Conservation (phyloP, 2,329 filamentous ascomycete genomes). For the Microdochium bolleyi region DNA sequence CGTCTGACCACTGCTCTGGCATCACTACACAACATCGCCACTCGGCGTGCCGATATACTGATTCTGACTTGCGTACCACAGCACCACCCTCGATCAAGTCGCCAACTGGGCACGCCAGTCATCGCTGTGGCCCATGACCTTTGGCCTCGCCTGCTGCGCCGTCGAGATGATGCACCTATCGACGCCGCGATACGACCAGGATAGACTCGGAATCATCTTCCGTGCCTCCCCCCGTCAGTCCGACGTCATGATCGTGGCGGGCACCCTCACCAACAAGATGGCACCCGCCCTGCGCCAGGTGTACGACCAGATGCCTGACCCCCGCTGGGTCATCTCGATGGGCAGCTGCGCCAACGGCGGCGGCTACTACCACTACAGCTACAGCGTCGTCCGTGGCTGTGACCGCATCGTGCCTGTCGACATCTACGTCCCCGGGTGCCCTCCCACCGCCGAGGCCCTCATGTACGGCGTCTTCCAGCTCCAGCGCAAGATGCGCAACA, state of each 20-base stretch:
- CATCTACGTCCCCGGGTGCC: constrained; percentile 72
- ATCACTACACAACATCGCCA: constrained; percentile 4
- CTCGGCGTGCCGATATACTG: background rate
- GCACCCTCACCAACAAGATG: constrained; percentile 95
- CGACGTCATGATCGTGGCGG: constrained; percentile 90
- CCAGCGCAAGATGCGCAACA: constrained; percentile 66
- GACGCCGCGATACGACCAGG: constrained; percentile 82
- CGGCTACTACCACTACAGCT: constrained; percentile 83
- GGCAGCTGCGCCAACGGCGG: constrained; percentile 79
- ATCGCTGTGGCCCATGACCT: constrained; percentile 84
- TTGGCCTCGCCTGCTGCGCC: constrained; percentile 82
- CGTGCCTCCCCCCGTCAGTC: constrained; percentile 80
- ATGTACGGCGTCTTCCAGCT: constrained; percentile 68
- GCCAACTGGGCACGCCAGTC: constrained; percentile 80
- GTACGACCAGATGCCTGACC: constrained; percentile 94
- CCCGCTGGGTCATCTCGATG: constrained; percentile 79
- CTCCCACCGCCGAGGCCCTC: constrained; percentile 52
- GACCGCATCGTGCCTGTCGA: constrained; percentile 74
- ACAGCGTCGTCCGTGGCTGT: constrained; percentile 67
- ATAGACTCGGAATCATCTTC: constrained; percentile 85
- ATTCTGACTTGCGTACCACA: constrained; percentile 23
- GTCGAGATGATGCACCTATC: constrained; percentile 92
- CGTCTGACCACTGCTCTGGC: constrained; percentile 23
- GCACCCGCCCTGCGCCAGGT: constrained; percentile 81
- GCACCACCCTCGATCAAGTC: constrained; percentile 70